Base-by-base conservation (phyloP, 108 stramenopile species). In the Thalassiosira profunda region DNA sequence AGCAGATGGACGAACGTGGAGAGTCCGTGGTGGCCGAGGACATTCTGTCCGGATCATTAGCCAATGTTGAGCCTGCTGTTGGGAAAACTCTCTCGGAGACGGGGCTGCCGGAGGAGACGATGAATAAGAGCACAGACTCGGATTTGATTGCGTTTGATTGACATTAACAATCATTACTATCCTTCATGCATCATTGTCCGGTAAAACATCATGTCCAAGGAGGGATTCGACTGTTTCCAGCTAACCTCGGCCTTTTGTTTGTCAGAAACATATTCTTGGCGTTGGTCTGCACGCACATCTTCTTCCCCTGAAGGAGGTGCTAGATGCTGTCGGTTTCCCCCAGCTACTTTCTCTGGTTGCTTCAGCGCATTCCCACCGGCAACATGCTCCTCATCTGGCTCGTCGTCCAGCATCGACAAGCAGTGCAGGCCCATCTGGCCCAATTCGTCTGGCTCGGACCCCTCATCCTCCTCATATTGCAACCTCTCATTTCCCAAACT, bases 341-440 rank as follows among this genome's bases (percentile, higher is more conserved):
- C n/a, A n/a, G n/a, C n/a, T n/a, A n/a, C n/a, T n/a, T n/a, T n/a
- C n/a, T n/a, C n/a, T n/a, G n/a, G n/a, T n/a, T n/a, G n/a, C n/a
- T n/a, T n/a, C n/a, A n/a, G n/a, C n/a, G n/a, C n/a, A 40, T 40
- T 40, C 11, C 10, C 38, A 40, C 38, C 38, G 14, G 38, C 10
- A 40, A 31, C n/a, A 9, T 31, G 18, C 21, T 52, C 51, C 51
- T 54, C 40, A 15, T 49, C 47, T 11, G 9, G 33, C 20, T 72
- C 72, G 40, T 46, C 44, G 35, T 74, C 76, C 68, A 77, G 53
- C 56, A 77, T 77, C 12, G 61, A 69, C 33, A 67, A 77, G 58
- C 76, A 77, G 14, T 63, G 53, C 56, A 77, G 65, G 28, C 72
- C 72, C 56, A 77, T 38, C 35, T 77, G 41, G 5, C 35, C 42